These are phyloP conservation scores for Lactarius quietus DNA, from an alignment of 768 basidiomycete genomes.

Conservation along the genomic window DNA sequence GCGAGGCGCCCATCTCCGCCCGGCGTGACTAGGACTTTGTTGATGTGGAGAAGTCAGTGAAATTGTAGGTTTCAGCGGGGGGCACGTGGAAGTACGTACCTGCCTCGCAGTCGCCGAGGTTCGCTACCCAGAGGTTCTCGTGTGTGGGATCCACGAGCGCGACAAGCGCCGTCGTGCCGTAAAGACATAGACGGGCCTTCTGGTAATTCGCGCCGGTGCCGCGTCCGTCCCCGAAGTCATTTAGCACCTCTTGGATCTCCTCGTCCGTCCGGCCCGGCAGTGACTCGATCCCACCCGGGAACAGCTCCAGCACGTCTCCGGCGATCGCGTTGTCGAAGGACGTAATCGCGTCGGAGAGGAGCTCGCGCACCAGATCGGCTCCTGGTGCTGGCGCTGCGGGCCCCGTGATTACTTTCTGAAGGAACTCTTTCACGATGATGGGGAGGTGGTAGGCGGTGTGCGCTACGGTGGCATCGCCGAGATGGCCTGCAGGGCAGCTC, in stretches of 20 bases:
- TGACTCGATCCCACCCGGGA: conserved; percentile 51
- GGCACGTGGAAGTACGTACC: conserved; percentile 40
- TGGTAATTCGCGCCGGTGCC: conserved; percentile 53
- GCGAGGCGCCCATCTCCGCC: conserved; percentile 44
- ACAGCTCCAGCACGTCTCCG: conserved; percentile 42
- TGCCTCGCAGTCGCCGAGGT: conserved; percentile 79
- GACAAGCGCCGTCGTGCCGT: conserved; percentile 77
- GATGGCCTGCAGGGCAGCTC: conserved; percentile 38
- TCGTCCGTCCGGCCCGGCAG: conserved; percentile 45
- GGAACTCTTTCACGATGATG: conserved; percentile 36
- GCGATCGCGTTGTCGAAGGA: conserved; percentile 45
- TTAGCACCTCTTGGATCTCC: conserved; percentile 56
- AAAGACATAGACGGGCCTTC: conserved; percentile 71
- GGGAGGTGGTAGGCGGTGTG: conserved; percentile 42
- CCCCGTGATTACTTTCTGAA: conserved; percentile 35
- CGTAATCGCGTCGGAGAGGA: conserved; percentile 38
- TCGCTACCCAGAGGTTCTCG: conserved; percentile 75
- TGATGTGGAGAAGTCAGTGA: conserved; percentile 16
- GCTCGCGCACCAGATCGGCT: conserved; percentile 37
- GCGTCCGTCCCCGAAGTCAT: conserved; percentile 55
- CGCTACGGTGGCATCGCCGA: conserved; percentile 47
- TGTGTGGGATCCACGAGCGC: conserved; percentile 68
- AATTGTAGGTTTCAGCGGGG: neutral
- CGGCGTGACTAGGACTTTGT: conserved; percentile 42
- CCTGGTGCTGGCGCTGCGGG: conserved; percentile 26